Percentiles rank a stretch among this genome's conserved stretches.
These are phyloP conservation scores for Pseudocercospora ulei DNA, from an alignment of 2,329 filamentous ascomycete genomes.

Conservation along the genomic window DNA sequence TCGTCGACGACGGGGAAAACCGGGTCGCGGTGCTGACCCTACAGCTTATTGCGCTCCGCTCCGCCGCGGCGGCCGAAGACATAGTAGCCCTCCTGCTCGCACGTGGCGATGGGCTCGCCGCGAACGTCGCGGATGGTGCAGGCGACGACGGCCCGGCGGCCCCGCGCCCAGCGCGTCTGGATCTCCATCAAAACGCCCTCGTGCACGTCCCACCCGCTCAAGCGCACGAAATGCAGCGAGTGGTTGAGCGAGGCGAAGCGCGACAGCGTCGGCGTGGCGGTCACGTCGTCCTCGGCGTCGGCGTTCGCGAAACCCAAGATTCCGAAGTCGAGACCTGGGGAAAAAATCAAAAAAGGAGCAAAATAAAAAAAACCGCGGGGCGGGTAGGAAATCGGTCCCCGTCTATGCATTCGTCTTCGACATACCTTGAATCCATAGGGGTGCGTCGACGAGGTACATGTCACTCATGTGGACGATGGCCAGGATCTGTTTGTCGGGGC, in stretches of 20 bases:
- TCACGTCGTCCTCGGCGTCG: not conserved
- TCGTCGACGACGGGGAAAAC: too few species aligned
- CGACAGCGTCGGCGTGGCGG: not conserved
- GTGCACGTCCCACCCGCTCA: conserved; percentile 4
- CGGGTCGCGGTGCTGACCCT: too few species aligned
- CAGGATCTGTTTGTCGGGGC: conserved; percentile 1
- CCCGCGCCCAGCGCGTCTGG: conserved; percentile 2
- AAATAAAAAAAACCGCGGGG: too few species aligned
- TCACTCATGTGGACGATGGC: conserved; percentile 2
- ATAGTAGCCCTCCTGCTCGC: conserved; percentile 8
- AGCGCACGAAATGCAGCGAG: conserved; percentile 4
- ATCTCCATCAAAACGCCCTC: conserved; percentile 4
- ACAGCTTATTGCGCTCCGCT: too few species aligned
- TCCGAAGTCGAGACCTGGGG: conserved; percentile 6
- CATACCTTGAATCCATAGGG: not conserved
- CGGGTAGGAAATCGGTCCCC: not conserved
- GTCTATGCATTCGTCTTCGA: not conserved
- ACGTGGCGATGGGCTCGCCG: conserved; percentile 7
- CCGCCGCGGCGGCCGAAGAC: too few species aligned
- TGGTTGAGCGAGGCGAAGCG: conserved; percentile 1
- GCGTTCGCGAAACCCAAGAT: not conserved
- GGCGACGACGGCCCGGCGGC: not conserved
- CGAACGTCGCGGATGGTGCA: conserved; percentile 3
- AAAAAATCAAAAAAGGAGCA: too few species aligned
- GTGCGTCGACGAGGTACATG: conserved; percentile 4